phyloP scores from a whole-genome alignment of 148 eudicot species.

The Rhododendron vialii region DNA sequence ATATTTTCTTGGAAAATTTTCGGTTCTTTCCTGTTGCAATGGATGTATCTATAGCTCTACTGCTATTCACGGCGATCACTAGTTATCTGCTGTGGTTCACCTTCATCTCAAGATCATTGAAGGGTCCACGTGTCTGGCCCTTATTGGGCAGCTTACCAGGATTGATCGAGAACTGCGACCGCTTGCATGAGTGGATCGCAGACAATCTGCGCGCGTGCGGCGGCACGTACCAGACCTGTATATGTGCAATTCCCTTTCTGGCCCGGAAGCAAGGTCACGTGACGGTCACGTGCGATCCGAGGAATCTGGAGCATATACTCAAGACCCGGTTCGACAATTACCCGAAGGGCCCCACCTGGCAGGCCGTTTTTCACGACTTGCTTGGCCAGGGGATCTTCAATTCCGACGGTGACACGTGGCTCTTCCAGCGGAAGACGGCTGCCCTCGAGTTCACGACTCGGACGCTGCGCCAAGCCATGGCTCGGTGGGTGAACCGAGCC shows the following conservation, averaged over 20 bases:
- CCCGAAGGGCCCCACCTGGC: too few relatives aligned
- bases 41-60: slow-evolving; percentile 48
- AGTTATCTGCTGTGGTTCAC: slow-evolving; percentile 80
- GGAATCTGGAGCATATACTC: slow-evolving; percentile 77
- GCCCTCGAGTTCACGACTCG: too few relatives aligned
- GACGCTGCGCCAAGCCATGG: too few relatives aligned
- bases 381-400: too few relatives aligned
- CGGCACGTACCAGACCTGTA: slow-evolving; percentile 95
- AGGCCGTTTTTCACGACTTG: too few relatives aligned
- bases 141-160: slow-evolving; percentile 81
- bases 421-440: too few relatives aligned
- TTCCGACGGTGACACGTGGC: too few relatives aligned
- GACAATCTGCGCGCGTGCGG: slow-evolving; percentile 79
- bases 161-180: slow-evolving; percentile 68
- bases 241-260: slow-evolving; percentile 75
- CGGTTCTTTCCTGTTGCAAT: slow-evolving; percentile 10
- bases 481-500: slow-evolving; percentile 29
- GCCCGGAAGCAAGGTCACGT: slow-evolving; percentile 86
- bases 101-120: slow-evolving; percentile 70
- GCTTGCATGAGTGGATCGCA: slow-evolving; percentile 90
- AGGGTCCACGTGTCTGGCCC: slow-evolving; percentile 94
- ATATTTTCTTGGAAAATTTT: neutral
- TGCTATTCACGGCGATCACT: slow-evolving; percentile 46
- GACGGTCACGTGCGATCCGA: slow-evolving; percentile 89
- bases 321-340: slow-evolving; percentile 55